Evolutionary conservation across 176 grass and related monocot genomes (phyloP), one percentile per base, ranked within the genome.

Genomic region (Melocanna baccifera): DNA sequence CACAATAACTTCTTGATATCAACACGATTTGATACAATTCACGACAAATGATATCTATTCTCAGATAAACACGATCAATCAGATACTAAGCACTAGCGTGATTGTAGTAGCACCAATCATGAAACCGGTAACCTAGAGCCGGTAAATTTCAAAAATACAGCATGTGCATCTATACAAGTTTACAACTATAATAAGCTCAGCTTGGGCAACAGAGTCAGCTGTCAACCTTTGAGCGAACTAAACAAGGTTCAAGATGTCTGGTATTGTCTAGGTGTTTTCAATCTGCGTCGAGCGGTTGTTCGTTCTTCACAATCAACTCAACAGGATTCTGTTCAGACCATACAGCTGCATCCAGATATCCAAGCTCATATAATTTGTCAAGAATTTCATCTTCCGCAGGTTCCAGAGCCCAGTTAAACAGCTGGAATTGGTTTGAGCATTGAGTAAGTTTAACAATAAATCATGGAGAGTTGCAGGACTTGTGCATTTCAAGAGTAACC

Each of bases 351-450:
- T 98, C 91, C 67, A 75, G 75, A 79, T 98, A 98, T 37, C 96
- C 96, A 73, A 90, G 87, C 62, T 98, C 89, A 7, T 85, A 95
- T n/a, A 98, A 73, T 83, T 87, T 93, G 29, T 95, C 92, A 0
- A 94, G 92, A 76, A 93, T 86, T 68, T 88, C 66, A 80, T 98
- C 92, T 73, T 90, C 91, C n/a, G 96, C 96, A 47, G 96, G 96
- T 76, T 98, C 96, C 75, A 98, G 81, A 74, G 96, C 96, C 96
- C 92, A 98, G 78, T 90, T 98, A 81, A 98, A 98, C n/a, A 98
- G 86, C 96, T 98, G 85, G n/a, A 87, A 82, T 83, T 61, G 50
- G 43, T 48, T 80, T 45, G 36, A 70, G 28, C 9, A 73, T 46
- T 36, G 29, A 50, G 26, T 76, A 53, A 76, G 65, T 67, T 8